phyloP scores from a whole-genome alignment of 169 alveolate species.

The Pseudocohnilembus persalinus region DNA sequence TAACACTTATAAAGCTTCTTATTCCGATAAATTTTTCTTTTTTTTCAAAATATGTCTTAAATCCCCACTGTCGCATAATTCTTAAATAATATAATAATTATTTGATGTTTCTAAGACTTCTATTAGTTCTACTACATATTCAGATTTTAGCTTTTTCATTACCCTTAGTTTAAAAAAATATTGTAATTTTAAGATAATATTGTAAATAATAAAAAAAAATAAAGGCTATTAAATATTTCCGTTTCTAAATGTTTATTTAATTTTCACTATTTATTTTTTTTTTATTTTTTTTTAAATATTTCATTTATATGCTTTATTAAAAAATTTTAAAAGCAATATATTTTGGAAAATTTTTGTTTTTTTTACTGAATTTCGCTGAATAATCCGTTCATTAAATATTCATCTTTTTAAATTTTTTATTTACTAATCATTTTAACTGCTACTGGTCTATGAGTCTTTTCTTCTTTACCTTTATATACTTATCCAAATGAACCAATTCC shows the following conservation, averaged over 20 bases:
- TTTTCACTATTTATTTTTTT: background rate
- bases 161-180: slow-evolving; percentile 1
- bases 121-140: slow-evolving; percentile 32
- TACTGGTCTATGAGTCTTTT: slow-evolving; percentile 14
- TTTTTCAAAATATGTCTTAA: slow-evolving; percentile 27
- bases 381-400: slow-evolving; percentile 36
- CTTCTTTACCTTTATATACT: slow-evolving; percentile 46
- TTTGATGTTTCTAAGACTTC: slow-evolving; percentile 49
- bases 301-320: too few relatives aligned
- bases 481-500: slow-evolving; percentile 28
- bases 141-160: slow-evolving; percentile 27
- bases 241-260: background rate
- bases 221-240: background rate
- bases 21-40: slow-evolving; percentile 10
- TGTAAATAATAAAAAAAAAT: too few relatives aligned
- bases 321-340: too few relatives aligned
- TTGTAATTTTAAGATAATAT: too few relatives aligned
- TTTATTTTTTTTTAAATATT: too few relatives aligned
- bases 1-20: slow-evolving; percentile 23
- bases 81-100: slow-evolving; percentile 40
- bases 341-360: too few relatives aligned
- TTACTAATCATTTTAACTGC: slow-evolving; percentile 42
- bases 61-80: slow-evolving; percentile 45
- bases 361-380: slow-evolving; percentile 28
- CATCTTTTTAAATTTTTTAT: slow-evolving; percentile 33